Conservation (phyloP, 208 protist species). For the Entamoeba invadens region DNA sequence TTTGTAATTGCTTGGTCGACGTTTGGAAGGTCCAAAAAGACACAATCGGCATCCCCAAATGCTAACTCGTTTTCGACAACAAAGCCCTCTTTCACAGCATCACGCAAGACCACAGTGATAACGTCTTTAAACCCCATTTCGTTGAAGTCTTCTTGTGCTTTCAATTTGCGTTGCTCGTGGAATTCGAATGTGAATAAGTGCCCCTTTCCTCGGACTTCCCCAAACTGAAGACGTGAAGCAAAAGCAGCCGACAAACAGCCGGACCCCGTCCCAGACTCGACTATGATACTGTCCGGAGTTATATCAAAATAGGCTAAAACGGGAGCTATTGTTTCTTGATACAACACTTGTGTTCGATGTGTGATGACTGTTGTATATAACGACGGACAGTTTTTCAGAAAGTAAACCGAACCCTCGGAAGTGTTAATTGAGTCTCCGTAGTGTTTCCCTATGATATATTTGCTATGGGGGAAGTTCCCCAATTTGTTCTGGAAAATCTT, state of each 20-base stretch:
- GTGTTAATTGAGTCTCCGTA: background rate
- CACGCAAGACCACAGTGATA: conserved; percentile 34
- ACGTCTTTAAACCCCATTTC: conserved; percentile 1
- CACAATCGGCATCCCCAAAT: conserved; percentile 34
- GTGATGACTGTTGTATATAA: background rate
- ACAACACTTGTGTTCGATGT: conserved; percentile 38
- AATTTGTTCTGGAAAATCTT: background rate
- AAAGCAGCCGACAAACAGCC: conserved; percentile 48
- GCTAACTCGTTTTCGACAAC: background rate
- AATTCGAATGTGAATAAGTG: conserved; percentile 56
- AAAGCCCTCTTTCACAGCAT: conserved; percentile 45
- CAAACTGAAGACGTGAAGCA: background rate
- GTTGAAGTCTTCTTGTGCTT: conserved; percentile 23
- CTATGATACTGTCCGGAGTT: conserved; percentile 36
- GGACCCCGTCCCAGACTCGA: conserved; percentile 51
- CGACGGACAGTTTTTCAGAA: background rate
- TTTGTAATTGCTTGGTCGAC: conserved; percentile 38
- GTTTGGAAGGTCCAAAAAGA: conserved; percentile 46
- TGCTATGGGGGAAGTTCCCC: background rate
- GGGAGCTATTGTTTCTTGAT: conserved; percentile 40
- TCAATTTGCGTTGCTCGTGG: conserved; percentile 38
- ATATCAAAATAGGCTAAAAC: conserved; percentile 41
- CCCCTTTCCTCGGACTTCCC: conserved; percentile 5
- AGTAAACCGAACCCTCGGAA: background rate
- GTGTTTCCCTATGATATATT: background rate